Conservation (phyloP, 371 early-diverging fungal species). For the Entomophthora muscae region DNA sequence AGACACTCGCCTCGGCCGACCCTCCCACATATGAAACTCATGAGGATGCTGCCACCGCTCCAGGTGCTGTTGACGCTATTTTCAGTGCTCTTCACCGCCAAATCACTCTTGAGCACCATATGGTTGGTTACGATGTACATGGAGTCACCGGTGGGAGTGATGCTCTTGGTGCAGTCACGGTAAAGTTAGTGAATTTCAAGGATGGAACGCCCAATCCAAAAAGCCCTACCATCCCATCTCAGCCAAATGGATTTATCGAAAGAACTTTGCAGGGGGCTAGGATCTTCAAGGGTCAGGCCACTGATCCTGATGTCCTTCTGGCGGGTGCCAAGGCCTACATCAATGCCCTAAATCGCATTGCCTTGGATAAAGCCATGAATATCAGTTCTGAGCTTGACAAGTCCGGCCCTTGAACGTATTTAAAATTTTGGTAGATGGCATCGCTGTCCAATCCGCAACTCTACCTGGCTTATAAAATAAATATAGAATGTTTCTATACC, state of each 20-base stretch:
- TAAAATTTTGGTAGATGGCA: no score
- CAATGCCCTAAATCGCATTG: slow-evolving; percentile 51
- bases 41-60: slow-evolving; percentile 58
- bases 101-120: slow-evolving; percentile 30
- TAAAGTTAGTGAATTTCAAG: slow-evolving; percentile 29
- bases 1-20: not conserved
- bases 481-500: no score
- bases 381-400: not conserved
- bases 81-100: slow-evolving; percentile 68
- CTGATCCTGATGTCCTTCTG: slow-evolving; percentile 63
- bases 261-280: slow-evolving; percentile 12
- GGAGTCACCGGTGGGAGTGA: slow-evolving; percentile 75
- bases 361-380: not conserved
- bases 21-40: slow-evolving; percentile 20
- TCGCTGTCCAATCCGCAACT: no score
- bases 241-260: not conserved
- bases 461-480: no score
- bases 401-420: not conserved
- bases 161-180: slow-evolving; percentile 66
- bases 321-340: slow-evolving; percentile 76
- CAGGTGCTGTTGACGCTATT: slow-evolving; percentile 70
- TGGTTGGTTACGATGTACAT: slow-evolving; percentile 59
- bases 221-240: slow-evolving; percentile 6
- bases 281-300: slow-evolving; percentile 46
- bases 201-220: slow-evolving; percentile 4